Base-by-base conservation (phyloP, 257 asterid species). In the Ilex asprella region DNA sequence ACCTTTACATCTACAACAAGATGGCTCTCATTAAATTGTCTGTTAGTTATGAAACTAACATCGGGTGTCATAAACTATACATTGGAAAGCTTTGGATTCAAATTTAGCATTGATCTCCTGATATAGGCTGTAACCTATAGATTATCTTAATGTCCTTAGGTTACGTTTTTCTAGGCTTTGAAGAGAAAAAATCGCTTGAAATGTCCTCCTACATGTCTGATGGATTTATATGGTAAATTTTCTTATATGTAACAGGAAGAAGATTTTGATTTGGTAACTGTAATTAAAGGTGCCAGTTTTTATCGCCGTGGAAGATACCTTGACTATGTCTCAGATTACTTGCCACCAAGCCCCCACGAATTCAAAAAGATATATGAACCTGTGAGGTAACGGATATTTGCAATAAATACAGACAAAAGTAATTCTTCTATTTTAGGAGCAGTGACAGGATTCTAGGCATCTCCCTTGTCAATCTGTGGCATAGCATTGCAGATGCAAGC, bases 261-360 rank as follows among this genome's bases (percentile, higher is more conserved):
- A 63, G 83, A 70, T 55, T 55, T 88, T 39, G 82, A 81, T 78
- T 63, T 91, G 73, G 78, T 84, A 9, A 71, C 87, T 16, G 73
- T 78, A 71, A 72, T 91, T 67, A 81, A 53, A 47, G 86, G 77
- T 39, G 65, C 91, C 58, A 68, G 87, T 69, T 84, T 88, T 67
- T 91, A 91, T 77, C 84, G 88, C 39, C 98, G 95, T 65, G 79
- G 93, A 75, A 67, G 55, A 53, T 72, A 67, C 62, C 87, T 69
- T 30, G 88, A 91, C 62, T 78, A 77, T 39, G 94, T 84, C 70
- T 74, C 63, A 5, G 98, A 91, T 82, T 91, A 84, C 84, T 67
- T 91, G 70, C 91, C 80, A 31, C 98, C 95, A 31, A 79, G 72
- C 60, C 88, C 84, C 67, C 77, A 83, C 16, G 91, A 91, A 58